Evolutionary conservation across 371 early-diverging fungal genomes (phyloP), one percentile per base, ranked within the genome.

Genomic region (Apophysomyces variabilis): DNA sequence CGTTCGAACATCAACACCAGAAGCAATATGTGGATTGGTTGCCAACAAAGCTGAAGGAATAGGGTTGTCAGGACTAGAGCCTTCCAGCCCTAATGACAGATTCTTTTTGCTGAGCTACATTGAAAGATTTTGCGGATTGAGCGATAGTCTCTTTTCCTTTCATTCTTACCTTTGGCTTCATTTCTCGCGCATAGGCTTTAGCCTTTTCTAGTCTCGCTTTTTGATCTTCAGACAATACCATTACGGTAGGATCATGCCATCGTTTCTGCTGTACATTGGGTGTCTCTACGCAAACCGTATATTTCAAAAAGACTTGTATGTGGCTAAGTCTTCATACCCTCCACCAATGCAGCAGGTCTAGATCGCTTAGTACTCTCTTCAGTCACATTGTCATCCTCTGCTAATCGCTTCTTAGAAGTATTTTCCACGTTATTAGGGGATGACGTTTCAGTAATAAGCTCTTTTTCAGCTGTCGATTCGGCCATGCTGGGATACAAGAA

Each of bases 61-160:
- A 94, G 46, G 9, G 3, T 21, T 50, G 21, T 50, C 21, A 21
- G 54, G 1, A 32, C 21, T 21, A 5, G 95, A 95, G 76, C 96
- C 96, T 32, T 91, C 87, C 35, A 94, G 95, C 37, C 82, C 88
- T 50, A 95, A 26, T n/a, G 21, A 21, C 0, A 50, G 21, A 50
- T 50, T 16, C 11, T 21, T 90, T 63, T 81, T 92, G 65, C 89
- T 11, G 64, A 61, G 56, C 58, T 57, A 57, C 21, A 26, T 47
- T 26, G 13, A 45, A 21, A 62, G 18, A 46, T n/a, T 7, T 13
- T 45, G 46, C 1, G 32, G 32, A 26, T 26, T 45, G 16, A 45
- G 46, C 7, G n/a, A 45, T 14, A 7, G 1, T 13, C 8, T 21
- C 21, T 9, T 18, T 5, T n/a, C 21, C n/a, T 50, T 21, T 11